Base-by-base conservation (phyloP, 371 early-diverging fungal species). In the Mucor circinelloides region DNA sequence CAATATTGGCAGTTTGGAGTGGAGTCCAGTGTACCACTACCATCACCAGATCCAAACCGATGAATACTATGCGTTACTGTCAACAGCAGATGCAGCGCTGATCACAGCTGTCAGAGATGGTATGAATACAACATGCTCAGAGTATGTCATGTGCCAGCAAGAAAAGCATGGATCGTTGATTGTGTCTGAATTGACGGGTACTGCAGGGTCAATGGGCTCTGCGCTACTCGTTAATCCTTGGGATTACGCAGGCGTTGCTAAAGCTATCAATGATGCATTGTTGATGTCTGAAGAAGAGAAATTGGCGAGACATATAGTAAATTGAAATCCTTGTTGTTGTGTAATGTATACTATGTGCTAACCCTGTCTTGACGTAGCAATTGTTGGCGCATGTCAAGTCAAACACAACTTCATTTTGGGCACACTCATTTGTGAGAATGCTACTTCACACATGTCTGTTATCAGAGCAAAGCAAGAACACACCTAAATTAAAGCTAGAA, bases 71-170 rank as follows among this genome's bases (percentile, higher is more conserved):
- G 98, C 98, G 0, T 81, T 99, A n/a, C 84, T 99, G 46, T 87
- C 91, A 13, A 85, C 95, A 10, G 97, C 98, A 27, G 99, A 99
- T 80, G 91, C 93, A 6, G 95, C 93, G 32, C 74, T 99, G 31
- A 94, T 99, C 65, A 99, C 99, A 8, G 89, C 94, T 40, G 83
- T 98, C 10, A 88, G 98, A 25, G 99, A 99, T 78, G 99, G 99
- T 59, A 99, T 99, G 99, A 99, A 99, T 81, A 93, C 99, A 15
- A 98, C 97, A 1, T 91, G 94, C 38, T 92, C 97, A 66, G 99
- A 99, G 78, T 99, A 94, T 79, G 89, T 99, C 57, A 89, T 98
- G 55, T 99, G 97, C 80, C 98, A 98, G 77, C 91, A 94, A 68
- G 93, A 94, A 40, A 93, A 91, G 42, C 83, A 89, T 62, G 95